Conservation (phyloP, 2,329 filamentous ascomycete species). For the Alternaria triticimaculans region DNA sequence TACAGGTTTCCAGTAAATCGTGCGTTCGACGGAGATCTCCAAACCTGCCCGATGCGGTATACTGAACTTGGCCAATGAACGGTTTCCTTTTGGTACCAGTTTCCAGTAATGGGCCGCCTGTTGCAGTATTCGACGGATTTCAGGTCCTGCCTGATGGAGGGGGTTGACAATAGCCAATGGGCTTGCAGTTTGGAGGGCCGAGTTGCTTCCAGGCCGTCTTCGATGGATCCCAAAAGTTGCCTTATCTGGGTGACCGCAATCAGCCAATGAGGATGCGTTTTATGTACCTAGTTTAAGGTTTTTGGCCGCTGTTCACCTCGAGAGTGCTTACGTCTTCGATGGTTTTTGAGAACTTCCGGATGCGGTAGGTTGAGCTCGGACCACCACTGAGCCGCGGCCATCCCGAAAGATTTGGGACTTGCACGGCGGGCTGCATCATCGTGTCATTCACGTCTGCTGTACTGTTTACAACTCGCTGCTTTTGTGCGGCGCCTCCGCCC, state of each 20-base stretch:
- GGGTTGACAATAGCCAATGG: neutral
- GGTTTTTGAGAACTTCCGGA: neutral
- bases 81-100: neutral
- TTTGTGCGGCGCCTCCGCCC: slow-evolving; percentile 3
- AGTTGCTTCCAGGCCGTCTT: neutral
- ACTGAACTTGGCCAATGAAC: neutral
- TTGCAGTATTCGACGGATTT: neutral
- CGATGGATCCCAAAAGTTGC: neutral
- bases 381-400: slow-evolving; percentile 1
- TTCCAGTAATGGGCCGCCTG: slow-evolving; percentile 4
- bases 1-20: neutral
- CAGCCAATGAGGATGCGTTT: neutral
- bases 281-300: neutral
- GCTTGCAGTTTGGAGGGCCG: neutral
- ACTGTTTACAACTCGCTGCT: neutral
- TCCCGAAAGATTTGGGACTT: slow-evolving; percentile 11
- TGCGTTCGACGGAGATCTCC: neutral
- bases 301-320: neutral
- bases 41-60: neutral
- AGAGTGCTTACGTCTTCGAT: neutral
- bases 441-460: neutral
- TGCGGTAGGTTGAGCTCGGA: slow-evolving; percentile 9
- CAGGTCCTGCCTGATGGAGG: neutral
- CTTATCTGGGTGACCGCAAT: neutral
- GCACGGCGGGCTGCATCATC: neutral